These are phyloP conservation scores for Heliamphora pulchella DNA, from an alignment of 179 eudicot genomes.

Conservation along the genomic window DNA sequence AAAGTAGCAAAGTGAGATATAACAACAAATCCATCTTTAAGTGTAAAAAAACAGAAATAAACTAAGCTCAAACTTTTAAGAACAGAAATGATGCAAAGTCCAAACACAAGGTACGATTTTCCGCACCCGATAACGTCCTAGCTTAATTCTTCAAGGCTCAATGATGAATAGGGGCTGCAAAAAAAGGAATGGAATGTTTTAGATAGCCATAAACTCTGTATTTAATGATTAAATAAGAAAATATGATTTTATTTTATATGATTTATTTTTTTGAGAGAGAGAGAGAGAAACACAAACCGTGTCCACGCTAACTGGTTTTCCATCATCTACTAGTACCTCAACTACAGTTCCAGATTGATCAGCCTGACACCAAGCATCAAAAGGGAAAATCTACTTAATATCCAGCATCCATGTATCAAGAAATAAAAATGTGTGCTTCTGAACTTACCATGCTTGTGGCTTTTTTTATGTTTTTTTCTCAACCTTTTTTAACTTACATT, in stretches of 20 bases:
- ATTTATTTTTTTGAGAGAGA: no score
- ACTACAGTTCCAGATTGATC: slow-evolving; percentile 73
- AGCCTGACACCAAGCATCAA: slow-evolving; percentile 39
- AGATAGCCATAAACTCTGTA: slow-evolving; percentile 4
- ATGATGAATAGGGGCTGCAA: slow-evolving; percentile 41
- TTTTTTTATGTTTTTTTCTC: no score
- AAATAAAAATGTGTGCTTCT: no score
- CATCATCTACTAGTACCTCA: slow-evolving; percentile 64
- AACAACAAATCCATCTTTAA: not conserved
- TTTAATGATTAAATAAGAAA: not conserved
- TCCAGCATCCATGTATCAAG: not conserved
- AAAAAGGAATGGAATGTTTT: not conserved
- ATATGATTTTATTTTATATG: no score
- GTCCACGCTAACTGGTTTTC: slow-evolving; percentile 70
- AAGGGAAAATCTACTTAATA: not conserved
- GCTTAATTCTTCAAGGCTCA: slow-evolving; percentile 30
- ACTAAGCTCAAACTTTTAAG: slow-evolving; percentile 9
- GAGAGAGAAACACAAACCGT: no score
- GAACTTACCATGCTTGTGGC: no score
- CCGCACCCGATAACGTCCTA: slow-evolving; percentile 9
- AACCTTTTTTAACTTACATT: no score
- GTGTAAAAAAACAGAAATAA: slow-evolving; percentile 11
- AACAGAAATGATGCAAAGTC: slow-evolving; percentile 13
- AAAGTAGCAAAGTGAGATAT: slow-evolving; percentile 9
- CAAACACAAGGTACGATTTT: slow-evolving; percentile 9